Evolutionary conservation across 139 green algal genomes (phyloP).

Genomic region (Coelastrella sp.): DNA sequence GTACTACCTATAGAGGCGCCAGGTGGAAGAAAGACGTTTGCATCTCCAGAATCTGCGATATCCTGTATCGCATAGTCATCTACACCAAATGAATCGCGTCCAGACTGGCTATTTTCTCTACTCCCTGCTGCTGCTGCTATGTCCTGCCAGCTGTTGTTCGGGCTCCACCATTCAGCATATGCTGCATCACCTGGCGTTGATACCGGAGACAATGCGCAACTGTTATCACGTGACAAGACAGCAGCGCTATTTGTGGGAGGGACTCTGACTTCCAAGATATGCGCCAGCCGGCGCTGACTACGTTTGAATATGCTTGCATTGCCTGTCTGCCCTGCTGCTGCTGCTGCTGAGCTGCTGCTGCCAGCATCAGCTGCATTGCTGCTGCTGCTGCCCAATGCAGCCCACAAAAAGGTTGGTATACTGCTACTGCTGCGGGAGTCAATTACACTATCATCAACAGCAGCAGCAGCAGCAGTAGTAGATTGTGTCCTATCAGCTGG

Average conservation of each 20-base stretch:
- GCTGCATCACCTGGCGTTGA: constrained; percentile 25
- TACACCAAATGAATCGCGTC: no score
- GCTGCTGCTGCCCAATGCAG: constrained; percentile 1
- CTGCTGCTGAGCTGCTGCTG: not conserved
- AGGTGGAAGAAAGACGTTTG: no score
- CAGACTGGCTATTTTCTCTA: not conserved
- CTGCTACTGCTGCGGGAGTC: not conserved
- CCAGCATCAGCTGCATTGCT: not conserved
- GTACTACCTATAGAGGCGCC: not conserved
- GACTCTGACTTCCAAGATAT: constrained; percentile 21
- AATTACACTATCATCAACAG: no score
- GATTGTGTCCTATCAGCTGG: not conserved
- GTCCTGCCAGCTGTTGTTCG: constrained; percentile 13
- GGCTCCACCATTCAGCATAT: constrained; percentile 42
- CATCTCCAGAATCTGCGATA: no score
- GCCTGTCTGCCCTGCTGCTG: constrained; percentile 9
- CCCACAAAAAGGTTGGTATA: constrained; percentile 33
- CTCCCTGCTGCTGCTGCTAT: not conserved
- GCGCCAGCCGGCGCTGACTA: not conserved
- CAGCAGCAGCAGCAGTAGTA: not conserved
- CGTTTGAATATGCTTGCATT: not conserved
- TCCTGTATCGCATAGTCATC: no score
- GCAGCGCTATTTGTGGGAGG: constrained; percentile 12
- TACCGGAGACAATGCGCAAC: constrained; percentile 15
- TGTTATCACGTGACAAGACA: not conserved